These are phyloP conservation scores for Monascus purpureus DNA, from an alignment of 495 filamentous ascomycete genomes.

Conservation along the genomic window DNA sequence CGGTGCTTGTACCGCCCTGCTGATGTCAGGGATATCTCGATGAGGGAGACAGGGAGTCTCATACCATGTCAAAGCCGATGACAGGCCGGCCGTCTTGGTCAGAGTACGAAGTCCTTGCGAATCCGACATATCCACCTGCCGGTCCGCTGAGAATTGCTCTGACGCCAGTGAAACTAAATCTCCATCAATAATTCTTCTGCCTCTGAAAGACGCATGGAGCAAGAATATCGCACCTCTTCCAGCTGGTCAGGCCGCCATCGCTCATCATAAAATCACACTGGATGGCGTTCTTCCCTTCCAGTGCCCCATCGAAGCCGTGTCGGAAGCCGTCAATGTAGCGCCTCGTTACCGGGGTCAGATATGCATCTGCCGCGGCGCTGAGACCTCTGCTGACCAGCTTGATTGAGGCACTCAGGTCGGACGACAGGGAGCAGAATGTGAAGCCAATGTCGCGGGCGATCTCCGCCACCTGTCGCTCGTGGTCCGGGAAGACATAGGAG, in stretches of 20 bases:
- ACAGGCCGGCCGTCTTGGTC: constrained; percentile 73
- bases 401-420: constrained; percentile 75
- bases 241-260: constrained; percentile 41
- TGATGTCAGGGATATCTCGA: too few relatives aligned
- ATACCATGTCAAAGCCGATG: constrained; percentile 96
- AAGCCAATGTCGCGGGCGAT: constrained; percentile 35
- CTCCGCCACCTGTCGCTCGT: constrained; percentile 34
- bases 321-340: constrained; percentile 89
- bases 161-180: constrained; percentile 44
- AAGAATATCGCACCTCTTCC: too few relatives aligned
- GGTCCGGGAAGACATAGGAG: constrained; percentile 40
- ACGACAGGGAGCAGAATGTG: constrained; percentile 40
- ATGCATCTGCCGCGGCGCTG: constrained; percentile 88
- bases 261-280: constrained; percentile 42
- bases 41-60: too few relatives aligned
- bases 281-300: constrained; percentile 33
- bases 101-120: constrained; percentile 87
- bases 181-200: too few relatives aligned
- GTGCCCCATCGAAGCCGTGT: constrained; percentile 38
- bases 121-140: constrained; percentile 70
- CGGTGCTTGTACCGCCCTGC: constrained; percentile 91
- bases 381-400: constrained; percentile 63
- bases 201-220: too few relatives aligned
- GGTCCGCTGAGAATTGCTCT: constrained; percentile 47
- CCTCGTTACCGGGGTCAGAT: constrained; percentile 88